phyloP scores from a whole-genome alignment of 75 land plant species.

The Cryptomeria japonica region DNA sequence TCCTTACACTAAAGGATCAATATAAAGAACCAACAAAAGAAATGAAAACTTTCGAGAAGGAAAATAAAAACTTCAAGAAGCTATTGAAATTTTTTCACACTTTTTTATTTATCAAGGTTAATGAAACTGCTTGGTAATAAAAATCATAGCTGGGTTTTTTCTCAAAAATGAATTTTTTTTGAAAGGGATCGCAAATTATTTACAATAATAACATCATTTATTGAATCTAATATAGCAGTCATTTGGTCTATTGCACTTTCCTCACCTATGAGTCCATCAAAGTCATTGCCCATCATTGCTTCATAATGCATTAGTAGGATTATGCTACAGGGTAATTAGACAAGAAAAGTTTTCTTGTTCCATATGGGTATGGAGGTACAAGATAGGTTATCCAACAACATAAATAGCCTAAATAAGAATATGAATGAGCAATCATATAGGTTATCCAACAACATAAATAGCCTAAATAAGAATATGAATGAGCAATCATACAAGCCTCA shows the following conservation, averaged over 20 bases:
- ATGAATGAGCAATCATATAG: neutral
- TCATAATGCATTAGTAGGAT: neutral
- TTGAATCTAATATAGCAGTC: neutral
- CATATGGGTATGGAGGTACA: neutral
- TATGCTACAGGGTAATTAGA: neutral
- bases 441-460: neutral
- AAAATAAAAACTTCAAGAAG: no score
- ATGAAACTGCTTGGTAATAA: no score
- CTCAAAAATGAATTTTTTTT: no score
- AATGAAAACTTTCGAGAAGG: no score
- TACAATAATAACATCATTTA: neutral
- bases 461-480: neutral
- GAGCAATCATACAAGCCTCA: neutral
- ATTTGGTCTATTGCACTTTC: neutral
- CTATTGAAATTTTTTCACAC: no score
- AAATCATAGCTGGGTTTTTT: no score
- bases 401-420: neutral
- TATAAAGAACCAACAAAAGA: no score
- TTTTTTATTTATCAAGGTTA: no score
- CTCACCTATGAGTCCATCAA: neutral
- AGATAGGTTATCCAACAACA: neutral
- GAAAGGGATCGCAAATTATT: no score
- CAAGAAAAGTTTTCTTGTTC: neutral
- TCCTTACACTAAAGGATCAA: no score
- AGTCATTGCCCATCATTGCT: neutral